Conservation (phyloP, 1,139 yeast species). For the Lodderomyces theae region DNA sequence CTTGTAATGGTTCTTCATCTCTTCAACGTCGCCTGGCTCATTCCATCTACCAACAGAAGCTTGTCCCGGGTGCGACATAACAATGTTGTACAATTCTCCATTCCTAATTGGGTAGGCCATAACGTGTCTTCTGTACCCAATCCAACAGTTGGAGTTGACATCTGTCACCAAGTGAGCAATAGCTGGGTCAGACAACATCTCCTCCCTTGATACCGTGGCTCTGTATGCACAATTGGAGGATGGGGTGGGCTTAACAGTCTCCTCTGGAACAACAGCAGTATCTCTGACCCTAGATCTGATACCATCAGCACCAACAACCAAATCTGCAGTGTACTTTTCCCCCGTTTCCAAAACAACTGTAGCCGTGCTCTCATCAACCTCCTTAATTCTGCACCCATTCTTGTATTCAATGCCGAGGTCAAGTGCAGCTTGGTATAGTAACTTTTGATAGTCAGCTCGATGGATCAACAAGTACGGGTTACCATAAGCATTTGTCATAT, state of each 20-base stretch:
- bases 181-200: slow-evolving; percentile 1
- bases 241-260: slow-evolving; percentile 1
- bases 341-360: slow-evolving; percentile 1
- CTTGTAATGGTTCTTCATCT: not conserved
- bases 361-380: not conserved
- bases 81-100: slow-evolving; percentile 2
- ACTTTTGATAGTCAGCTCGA: slow-evolving; percentile 1
- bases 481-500: not conserved
- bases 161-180: slow-evolving; percentile 1
- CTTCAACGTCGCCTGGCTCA: slow-evolving; percentile 1
- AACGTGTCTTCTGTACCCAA: slow-evolving; percentile 2
- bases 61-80: slow-evolving; percentile 1
- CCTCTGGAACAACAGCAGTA: slow-evolving; percentile 1
- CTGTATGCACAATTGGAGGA: slow-evolving; percentile 2
- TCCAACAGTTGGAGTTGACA: slow-evolving; percentile 1
- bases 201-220: not conserved
- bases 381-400: not conserved
- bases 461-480: slow-evolving; percentile 2
- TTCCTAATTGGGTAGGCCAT: slow-evolving; percentile 2
- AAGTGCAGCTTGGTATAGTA: not conserved
- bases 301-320: slow-evolving; percentile 1
- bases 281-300: slow-evolving; percentile 1
- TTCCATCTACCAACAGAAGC: slow-evolving; percentile 1
- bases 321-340: not conserved
- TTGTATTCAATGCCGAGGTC: not conserved